These are phyloP conservation scores for Aspergillus fumigatus DNA, from an alignment of 2,329 filamentous ascomycete species.

Conservation along the genomic window DNA sequence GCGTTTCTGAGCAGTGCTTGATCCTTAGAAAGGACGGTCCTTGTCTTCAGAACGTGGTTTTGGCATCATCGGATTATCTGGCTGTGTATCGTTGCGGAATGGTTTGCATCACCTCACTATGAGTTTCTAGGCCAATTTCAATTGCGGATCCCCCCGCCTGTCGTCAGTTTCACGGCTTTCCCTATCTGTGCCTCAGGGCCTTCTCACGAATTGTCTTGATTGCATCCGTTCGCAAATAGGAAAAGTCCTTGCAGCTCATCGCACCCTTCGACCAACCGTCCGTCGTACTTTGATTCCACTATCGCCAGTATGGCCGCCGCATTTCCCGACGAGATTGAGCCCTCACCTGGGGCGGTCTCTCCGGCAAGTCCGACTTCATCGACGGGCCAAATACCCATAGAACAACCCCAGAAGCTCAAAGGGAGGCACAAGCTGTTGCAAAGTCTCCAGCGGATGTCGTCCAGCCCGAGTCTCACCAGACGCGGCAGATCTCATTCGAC, in stretches of 20 bases:
- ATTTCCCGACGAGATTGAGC: conserved; percentile 24
- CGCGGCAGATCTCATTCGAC: conserved; percentile 61
- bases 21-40: not conserved
- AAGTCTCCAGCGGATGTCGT: conserved; percentile 75
- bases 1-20: not conserved
- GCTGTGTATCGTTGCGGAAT: conserved; percentile 5
- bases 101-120: conserved; percentile 10
- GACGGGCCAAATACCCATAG: conserved; percentile 33
- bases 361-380: conserved; percentile 32
- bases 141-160: conserved; percentile 11
- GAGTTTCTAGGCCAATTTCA: conserved; percentile 10
- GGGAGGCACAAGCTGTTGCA: conserved; percentile 66
- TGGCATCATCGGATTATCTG: not conserved
- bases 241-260: not conserved
- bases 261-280: not conserved
- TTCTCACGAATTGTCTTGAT: not conserved
- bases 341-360: conserved; percentile 29
- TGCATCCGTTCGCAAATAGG: not conserved
- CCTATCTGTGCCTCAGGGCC: not conserved
- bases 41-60: not conserved
- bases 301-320: conserved; percentile 26
- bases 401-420: conserved; percentile 56
- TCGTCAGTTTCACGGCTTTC: conserved; percentile 5
- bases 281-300: not conserved
- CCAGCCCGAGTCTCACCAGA: conserved; percentile 66